Conservation (phyloP, 495 filamentous ascomycete genomes). For the Podospora pseudocomata region DNA sequence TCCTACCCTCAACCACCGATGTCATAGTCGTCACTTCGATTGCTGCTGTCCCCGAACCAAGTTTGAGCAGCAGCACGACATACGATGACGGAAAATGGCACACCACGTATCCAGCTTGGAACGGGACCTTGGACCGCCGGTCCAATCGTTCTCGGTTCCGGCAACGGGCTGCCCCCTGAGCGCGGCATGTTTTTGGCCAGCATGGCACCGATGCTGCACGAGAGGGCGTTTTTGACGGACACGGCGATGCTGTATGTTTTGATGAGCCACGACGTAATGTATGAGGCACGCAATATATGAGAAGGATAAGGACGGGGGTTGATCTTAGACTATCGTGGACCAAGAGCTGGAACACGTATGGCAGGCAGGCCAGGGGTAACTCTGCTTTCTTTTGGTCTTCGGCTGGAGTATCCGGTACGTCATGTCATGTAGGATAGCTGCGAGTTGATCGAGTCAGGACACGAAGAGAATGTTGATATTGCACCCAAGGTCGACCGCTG, state of each 20-base stretch:
- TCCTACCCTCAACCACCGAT: not conserved
- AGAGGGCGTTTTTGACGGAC: not conserved
- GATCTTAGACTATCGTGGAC: slow-evolving; percentile 18
- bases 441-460: not conserved
- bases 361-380: not conserved
- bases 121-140: slow-evolving; percentile 28
- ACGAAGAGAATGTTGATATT: slow-evolving; percentile 2
- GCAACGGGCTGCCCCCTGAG: not conserved
- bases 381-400: not conserved
- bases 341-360: slow-evolving; percentile 32
- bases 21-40: slow-evolving; percentile 3
- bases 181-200: not conserved
- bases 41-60: slow-evolving; percentile 9
- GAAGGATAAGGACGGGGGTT: too few relatives aligned
- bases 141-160: slow-evolving; percentile 15
- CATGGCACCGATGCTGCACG: not conserved
- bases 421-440: not conserved
- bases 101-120: slow-evolving; percentile 41
- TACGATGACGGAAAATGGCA: slow-evolving; percentile 39
- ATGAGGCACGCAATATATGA: too few relatives aligned
- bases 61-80: slow-evolving; percentile 14
- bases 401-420: not conserved
- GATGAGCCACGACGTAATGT: not conserved
- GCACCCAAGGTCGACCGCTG: not conserved
- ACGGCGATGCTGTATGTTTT: not conserved